Evolutionary conservation across 2,329 filamentous ascomycete species (phyloP), one percentile per base, ranked within the genome.

Genomic region (Alternaria arbusti): DNA sequence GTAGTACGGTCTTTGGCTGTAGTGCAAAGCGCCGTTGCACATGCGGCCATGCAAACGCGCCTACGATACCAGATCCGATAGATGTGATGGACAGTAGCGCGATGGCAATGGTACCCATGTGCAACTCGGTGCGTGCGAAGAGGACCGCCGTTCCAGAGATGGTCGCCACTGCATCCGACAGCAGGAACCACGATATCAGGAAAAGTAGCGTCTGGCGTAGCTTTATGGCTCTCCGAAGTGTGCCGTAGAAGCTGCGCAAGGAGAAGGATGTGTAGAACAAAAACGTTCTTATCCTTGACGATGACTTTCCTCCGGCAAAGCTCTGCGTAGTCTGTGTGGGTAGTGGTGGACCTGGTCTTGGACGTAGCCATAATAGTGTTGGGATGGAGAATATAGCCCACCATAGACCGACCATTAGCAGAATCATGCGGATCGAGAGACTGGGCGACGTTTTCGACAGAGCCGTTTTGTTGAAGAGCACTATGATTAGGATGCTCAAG

Each of bases 61-160:
- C 95, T 9, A 91, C 79, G 10, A 97, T 90, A n/a, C 94, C 94
- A 8, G 89, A 89, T 36, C 89, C 82, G n/a, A 94, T 97, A 15
- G 91, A 92, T 63, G 96, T 94, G 56, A 97, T 93, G 69, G 93
- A 96, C 70, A 98, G 94, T 74, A 97, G 84, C 1, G 93, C 95
- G 26, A 97, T 83, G 0, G 91, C 90, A 79, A 93, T 94, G 0
- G 94, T 91, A 68, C 89, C 87, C 93, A 98, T 97, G 70, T 92
- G 88, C 13, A 98, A 84, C 75, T 94, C 88, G 0, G 94, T 97
- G 80, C 97, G 96, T 22, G 94, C 95, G 76, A 97, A 97, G 10
- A 98, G 84, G 26, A 97, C 93, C 1, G 95, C 94, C 0, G 94
- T 97, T n/a, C 93, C 94, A 23, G 92, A 95, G 1, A 96, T 94